These are phyloP conservation scores for Aspergillus hortae DNA, from an alignment of 2,329 filamentous ascomycete species.

Conservation along the genomic window DNA sequence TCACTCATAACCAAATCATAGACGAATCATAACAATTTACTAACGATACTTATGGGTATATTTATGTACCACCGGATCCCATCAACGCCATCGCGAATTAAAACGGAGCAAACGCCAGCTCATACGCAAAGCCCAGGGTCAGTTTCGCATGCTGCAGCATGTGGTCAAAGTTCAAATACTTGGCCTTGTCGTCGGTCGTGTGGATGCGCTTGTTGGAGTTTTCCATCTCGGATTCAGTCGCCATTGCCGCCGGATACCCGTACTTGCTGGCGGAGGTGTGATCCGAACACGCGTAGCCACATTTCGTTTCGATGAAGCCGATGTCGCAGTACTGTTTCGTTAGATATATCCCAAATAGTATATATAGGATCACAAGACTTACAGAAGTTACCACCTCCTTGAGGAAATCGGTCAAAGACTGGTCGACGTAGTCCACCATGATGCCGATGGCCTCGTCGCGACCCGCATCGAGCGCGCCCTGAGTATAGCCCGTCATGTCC, in stretches of 20 bases:
- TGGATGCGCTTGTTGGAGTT: conserved; percentile 68
- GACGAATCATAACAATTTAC: neutral
- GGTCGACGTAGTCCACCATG: conserved; percentile 87
- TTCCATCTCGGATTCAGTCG: conserved; percentile 60
- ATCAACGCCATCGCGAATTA: conserved; percentile 17
- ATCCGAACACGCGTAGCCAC: conserved; percentile 78
- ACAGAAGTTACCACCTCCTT: conserved; percentile 76
- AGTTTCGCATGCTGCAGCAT: conserved; percentile 88
- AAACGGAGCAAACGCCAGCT: conserved; percentile 75
- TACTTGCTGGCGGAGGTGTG: conserved; percentile 64
- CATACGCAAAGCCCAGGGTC: conserved; percentile 78
- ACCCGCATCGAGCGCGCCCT: conserved; percentile 77
- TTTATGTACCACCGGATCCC: neutral
- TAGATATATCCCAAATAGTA: conserved; percentile 3
- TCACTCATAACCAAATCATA: too few species aligned
- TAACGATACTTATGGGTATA: neutral
- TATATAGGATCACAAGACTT: conserved; percentile 18
- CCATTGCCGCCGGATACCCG: conserved; percentile 63
- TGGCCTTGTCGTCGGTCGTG: conserved; percentile 66
- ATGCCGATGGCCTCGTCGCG: conserved; percentile 83
- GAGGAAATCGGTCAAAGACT: conserved; percentile 80
- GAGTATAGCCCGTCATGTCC: conserved; percentile 91
- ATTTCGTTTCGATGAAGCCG: conserved; percentile 81
- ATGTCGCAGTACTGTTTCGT: conserved; percentile 74
- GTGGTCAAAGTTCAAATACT: conserved; percentile 75